Percentiles rank a stretch among this genome's conserved stretches.
These are phyloP conservation scores for Lachnellula arida DNA, from an alignment of 2,329 filamentous ascomycete genomes.

Conservation along the genomic window DNA sequence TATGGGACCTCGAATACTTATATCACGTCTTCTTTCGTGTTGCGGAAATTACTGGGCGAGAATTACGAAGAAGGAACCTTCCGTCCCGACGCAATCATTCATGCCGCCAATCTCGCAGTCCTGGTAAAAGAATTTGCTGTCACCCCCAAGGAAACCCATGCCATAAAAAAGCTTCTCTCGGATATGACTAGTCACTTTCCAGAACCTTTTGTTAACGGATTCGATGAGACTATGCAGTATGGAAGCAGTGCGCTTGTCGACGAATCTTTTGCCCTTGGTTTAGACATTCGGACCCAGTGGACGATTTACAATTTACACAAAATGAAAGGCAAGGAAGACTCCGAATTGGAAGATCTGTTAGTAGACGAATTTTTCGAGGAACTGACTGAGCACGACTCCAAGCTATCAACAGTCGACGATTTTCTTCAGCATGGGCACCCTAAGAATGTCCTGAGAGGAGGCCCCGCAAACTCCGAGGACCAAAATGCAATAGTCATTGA, in stretches of 20 bases:
- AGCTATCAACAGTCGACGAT: constrained; percentile 34
- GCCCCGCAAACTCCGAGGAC: constrained; percentile 30
- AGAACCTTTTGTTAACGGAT: constrained; percentile 31
- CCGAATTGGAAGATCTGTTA: constrained; percentile 38
- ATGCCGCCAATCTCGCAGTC: constrained; percentile 41
- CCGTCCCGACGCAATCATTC: constrained; percentile 35
- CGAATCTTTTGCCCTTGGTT: constrained; percentile 43
- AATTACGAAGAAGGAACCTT: constrained; percentile 24
- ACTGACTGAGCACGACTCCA: constrained; percentile 16
- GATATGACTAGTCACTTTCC: constrained; percentile 33
- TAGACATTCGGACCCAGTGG: constrained; percentile 52
- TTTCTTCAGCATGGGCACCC: constrained; percentile 32
- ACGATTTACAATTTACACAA: constrained; percentile 41
- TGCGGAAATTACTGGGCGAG: constrained; percentile 29
- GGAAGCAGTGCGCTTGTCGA: constrained; percentile 39
- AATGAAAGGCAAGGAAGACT: constrained; percentile 27
- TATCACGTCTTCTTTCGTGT: constrained; percentile 33
- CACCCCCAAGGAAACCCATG: constrained; percentile 17
- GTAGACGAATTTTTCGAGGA: constrained; percentile 38
- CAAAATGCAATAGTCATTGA: constrained; percentile 31
- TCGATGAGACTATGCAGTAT: constrained; percentile 16
- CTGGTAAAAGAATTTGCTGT: constrained; percentile 34
- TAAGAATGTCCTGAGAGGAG: constrained; percentile 15
- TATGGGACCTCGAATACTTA: constrained; percentile 27
- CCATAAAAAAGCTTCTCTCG: constrained; percentile 18